These are phyloP conservation scores for Termitomyces heimii DNA, from an alignment of 768 basidiomycete genomes.

Conservation along the genomic window DNA sequence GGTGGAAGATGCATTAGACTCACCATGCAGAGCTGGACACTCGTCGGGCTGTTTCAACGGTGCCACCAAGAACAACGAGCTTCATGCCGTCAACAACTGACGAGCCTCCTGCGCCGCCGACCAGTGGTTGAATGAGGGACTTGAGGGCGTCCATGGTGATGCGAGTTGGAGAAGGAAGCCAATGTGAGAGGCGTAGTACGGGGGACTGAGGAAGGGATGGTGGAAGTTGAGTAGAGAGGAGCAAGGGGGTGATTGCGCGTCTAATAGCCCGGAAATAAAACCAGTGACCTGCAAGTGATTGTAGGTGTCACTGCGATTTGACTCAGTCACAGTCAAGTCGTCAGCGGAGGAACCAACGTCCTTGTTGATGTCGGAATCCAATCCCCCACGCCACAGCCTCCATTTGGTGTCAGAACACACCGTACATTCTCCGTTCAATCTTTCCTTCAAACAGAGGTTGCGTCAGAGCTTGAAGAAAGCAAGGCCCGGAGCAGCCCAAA, in stretches of 20 bases:
- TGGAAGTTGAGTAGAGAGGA: constrained; percentile 7
- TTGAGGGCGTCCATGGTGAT: constrained; percentile 68
- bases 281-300: constrained; percentile 10
- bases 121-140: constrained; percentile 76
- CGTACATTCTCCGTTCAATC: neutral
- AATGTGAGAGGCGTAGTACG: constrained; percentile 13
- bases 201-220: constrained; percentile 7
- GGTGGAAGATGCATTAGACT: constrained; percentile 15
- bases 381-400: constrained; percentile 5
- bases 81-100: constrained; percentile 87
- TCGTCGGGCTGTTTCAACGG: constrained; percentile 80
- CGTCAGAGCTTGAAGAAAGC: neutral
- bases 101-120: constrained; percentile 66
- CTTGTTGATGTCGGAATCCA: constrained; percentile 1
- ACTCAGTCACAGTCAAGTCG: constrained; percentile 18
- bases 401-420: neutral
- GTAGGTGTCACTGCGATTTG: constrained; percentile 9
- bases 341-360: constrained; percentile 6
- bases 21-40: constrained; percentile 82
- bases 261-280: constrained; percentile 14
- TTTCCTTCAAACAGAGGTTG: neutral
- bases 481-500: neutral
- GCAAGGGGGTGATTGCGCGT: constrained; percentile 11
- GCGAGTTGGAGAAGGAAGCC: constrained; percentile 13
- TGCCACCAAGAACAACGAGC: constrained; percentile 83